phyloP scores from a whole-genome alignment of 129 eudicot species.

The Solidago caesia region DNA sequence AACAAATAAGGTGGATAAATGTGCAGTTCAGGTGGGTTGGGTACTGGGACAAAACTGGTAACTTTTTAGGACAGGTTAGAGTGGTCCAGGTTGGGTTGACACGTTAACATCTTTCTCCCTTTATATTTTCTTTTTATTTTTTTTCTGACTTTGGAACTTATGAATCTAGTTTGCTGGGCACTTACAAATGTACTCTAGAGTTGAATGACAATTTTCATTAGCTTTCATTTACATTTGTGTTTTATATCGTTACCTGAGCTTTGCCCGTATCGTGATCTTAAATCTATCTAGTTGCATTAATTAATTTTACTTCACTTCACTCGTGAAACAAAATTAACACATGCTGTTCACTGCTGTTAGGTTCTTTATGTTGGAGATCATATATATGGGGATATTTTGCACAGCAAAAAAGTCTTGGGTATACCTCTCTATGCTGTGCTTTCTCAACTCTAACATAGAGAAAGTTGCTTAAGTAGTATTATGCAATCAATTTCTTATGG shows the following conservation, averaged over 20 bases:
- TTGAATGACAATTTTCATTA: not conserved
- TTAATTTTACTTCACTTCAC: not conserved
- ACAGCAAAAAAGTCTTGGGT: slow-evolving; percentile 95
- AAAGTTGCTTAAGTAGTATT: not conserved
- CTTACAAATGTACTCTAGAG: not conserved
- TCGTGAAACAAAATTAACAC: slow-evolving; percentile 5
- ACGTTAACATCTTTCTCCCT: not conserved
- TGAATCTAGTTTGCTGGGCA: not conserved
- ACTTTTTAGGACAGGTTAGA: not conserved
- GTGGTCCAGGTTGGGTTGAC: not conserved
- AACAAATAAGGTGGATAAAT: not conserved
- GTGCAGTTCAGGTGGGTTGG: not conserved
- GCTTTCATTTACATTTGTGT: not conserved
- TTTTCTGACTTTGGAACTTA: not conserved
- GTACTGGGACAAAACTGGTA: not conserved
- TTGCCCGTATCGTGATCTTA: not conserved
- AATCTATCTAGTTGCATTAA: not conserved
- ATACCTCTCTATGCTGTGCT: slow-evolving; percentile 23
- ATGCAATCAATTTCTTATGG: not conserved
- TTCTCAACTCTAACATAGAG: not conserved
- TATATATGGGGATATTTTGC: slow-evolving; percentile 93
- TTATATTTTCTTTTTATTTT: not conserved
- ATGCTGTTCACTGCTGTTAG: slow-evolving; percentile 39
- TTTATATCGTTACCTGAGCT: not conserved
- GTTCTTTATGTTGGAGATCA: slow-evolving; percentile 98